Evolutionary conservation across 1,139 yeast species (phyloP), one percentile per base, ranked within the genome.

Genomic region (Zygosaccharomyces sapae): DNA sequence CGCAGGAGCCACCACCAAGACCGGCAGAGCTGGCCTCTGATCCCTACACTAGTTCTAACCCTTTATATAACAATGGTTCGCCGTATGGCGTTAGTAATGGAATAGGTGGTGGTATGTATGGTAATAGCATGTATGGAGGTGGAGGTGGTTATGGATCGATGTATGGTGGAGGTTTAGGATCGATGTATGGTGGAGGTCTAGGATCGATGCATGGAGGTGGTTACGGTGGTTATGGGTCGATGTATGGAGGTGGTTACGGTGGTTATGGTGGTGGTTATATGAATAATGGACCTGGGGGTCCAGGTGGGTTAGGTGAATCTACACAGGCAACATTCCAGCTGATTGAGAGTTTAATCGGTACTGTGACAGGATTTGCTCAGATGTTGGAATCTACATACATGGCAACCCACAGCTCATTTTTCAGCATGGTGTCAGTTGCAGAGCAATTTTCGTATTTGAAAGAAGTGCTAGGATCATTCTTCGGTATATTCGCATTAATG

Each of bases 321-420:
- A 87, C 97, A 1, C 92, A 87, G 62, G 96, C 96, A 1, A 88
- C 97, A 0, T 92, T 92, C 66, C 97, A 89, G 67, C 77, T 92
- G 53, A 86, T 92, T 45, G 97, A 92, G 63, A 81, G 88, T 53
- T 78, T 92, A 46, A 90, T 92, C 18, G 96, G 97, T 5, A 96
- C 97, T 0, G 92, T 92, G 39, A 95, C 95, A 1, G 97, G 97
- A 8, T 89, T 92, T 73, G 95, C 97, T 2, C 97, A 92, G 67
- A 89, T 92, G 96, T 75, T 92, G 41, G 98, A 92, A 67, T 92
- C 96, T 5, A 90, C 97, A 0, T 92, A 90, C 65, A 89, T 90
- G 95, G 97, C 97, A 3, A 90, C 97, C 0, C 97, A 92, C 67
- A 86, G 94, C 47, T 86, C 96, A 2, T 90, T 92, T 62, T 90